Conservation (phyloP, 768 basidiomycete species). For the Kondoa malvinella region DNA sequence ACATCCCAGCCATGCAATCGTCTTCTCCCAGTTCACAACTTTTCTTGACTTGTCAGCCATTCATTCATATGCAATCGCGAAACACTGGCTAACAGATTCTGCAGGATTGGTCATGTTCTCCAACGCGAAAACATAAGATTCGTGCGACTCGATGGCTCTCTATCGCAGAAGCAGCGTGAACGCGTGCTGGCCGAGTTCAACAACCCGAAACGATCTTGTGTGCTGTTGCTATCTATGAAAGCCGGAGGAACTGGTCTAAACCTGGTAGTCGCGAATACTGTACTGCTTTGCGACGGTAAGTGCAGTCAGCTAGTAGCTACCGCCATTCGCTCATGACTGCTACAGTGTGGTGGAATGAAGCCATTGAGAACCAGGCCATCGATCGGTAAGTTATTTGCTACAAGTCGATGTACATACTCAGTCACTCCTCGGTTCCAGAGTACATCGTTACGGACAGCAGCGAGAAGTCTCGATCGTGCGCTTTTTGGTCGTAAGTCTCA, state of each 20-base stretch:
- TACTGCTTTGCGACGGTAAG: neutral
- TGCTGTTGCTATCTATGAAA: conserved; percentile 40
- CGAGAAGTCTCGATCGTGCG: conserved; percentile 21
- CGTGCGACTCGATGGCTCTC: conserved; percentile 77
- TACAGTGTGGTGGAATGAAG: conserved; percentile 7
- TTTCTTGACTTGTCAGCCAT: conserved; percentile 49
- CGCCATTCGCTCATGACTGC: conserved; percentile 6
- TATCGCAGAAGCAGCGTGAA: conserved; percentile 67
- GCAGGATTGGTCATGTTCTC: conserved; percentile 46
- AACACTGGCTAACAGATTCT: neutral
- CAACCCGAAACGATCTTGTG: conserved; percentile 11
- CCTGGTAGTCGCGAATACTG: conserved; percentile 34
- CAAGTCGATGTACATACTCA: neutral
- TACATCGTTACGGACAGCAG: conserved; percentile 27
- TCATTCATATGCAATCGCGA: neutral
- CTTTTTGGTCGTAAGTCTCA: conserved; percentile 17
- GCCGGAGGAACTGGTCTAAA: conserved; percentile 87
- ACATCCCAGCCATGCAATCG: conserved; percentile 53
- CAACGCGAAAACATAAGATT: conserved; percentile 41
- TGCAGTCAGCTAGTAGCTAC: neutral
- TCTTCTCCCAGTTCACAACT: conserved; percentile 78
- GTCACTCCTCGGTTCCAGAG: conserved; percentile 3
- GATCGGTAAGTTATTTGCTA: conserved; percentile 10
- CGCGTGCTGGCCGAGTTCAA: conserved; percentile 58
- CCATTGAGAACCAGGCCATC: conserved; percentile 23